Base-by-base conservation (phyloP, 73 alveolate species). In the Paramecium sexaurelia region DNA sequence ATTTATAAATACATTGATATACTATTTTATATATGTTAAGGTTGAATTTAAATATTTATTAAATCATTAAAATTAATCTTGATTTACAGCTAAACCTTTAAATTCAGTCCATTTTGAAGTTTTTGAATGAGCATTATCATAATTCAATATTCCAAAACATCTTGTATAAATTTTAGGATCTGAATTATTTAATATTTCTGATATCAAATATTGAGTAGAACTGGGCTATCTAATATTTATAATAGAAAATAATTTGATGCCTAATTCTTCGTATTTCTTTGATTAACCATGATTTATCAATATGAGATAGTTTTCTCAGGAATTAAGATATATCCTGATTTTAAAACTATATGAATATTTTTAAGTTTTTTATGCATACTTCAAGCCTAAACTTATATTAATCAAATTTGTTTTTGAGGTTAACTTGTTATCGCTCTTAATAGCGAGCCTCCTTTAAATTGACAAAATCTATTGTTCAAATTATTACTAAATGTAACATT, bases 401-500 rank as follows among this genome's bases (percentile, higher is more conserved):
- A 24, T 22, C 75, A 17, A 24, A 78, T 41, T 13, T 24, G 40
- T 78, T 41, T 78, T 37, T 41, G 8, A 15, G 90, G 90, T 45
- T 78, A 45, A 24, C 47, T 24, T 17, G 61, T 39, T 22, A 85
- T 85, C 68, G 29, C 84, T 55, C 66, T 56, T 3, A 85, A 35
- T 7, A 85, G 56, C 27, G 51, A 17, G 27, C 87, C 75, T 11
- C 87, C 87, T 11, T 26, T 26, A 4, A 55, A 97, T 92, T 87
- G 97, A 93, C 92, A 94, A 98, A 19, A 97, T 95, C 37, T 98
- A 94, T 78, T 96, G 93, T 19, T 96, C 96, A n/a, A 96, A 96
- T 92, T 98, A 98, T 85, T 97, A 98, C n/a, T 11, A 99, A 96
- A 86, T 96, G 96, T 68, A 96, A 94, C 35, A 97, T 55, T 93